Conservation (phyloP, 257 asterid genomes). For the Buddleja alternifolia region DNA sequence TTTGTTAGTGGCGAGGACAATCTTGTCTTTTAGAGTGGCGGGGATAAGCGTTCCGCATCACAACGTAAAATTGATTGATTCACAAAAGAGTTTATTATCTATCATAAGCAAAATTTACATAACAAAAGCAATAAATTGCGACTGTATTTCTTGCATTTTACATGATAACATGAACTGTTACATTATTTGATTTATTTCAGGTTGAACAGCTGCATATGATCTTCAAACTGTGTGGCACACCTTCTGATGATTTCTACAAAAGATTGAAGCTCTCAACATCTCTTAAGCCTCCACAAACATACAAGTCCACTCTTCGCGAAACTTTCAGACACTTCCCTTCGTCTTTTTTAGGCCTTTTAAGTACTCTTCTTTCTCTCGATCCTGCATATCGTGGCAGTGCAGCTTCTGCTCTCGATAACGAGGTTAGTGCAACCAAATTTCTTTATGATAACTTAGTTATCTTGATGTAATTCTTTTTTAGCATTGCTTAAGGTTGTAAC, state of each 20-base stretch:
- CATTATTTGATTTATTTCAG: conserved; percentile 33
- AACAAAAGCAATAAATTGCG: background rate
- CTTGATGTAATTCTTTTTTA: no score
- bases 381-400: conserved; percentile 66
- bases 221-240: conserved; percentile 87
- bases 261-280: conserved; percentile 54
- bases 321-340: conserved; percentile 61
- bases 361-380: conserved; percentile 62
- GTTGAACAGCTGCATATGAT: conserved; percentile 82
- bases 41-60: no score
- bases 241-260: conserved; percentile 63
- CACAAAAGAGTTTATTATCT: no score
- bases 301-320: conserved; percentile 53
- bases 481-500: no score
- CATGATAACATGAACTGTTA: background rate
- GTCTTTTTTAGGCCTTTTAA: conserved; percentile 60
- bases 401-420: conserved; percentile 54
- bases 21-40: no score
- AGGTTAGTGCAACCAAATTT: conserved; percentile 49
- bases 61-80: no score
- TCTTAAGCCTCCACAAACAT: conserved; percentile 69
- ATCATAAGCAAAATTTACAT: no score
- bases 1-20: no score
- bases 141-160: background rate
- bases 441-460: background rate